Evolutionary conservation across 352 stramenopile genomes (phyloP).

Genomic region (Phytophthora citrophthora): DNA sequence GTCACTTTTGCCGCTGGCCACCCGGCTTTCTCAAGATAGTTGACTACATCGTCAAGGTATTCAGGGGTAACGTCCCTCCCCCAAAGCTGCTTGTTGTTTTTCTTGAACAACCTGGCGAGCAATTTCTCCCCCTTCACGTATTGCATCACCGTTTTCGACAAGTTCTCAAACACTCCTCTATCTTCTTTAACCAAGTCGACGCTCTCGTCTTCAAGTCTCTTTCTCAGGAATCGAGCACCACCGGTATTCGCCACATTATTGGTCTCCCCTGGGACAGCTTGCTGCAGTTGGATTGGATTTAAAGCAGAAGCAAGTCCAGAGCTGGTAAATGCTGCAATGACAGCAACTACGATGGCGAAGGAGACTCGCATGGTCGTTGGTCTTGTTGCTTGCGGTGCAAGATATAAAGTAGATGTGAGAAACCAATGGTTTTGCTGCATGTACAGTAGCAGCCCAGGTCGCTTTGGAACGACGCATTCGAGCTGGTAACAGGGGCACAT

Average conservation of each 20-base stretch:
- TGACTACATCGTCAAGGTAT: not conserved
- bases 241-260: not conserved
- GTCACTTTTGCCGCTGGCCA: not conserved
- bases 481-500: too few species aligned
- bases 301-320: not conserved
- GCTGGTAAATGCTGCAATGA: not conserved
- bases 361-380: not conserved
- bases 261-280: not conserved
- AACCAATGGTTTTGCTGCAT: too few species aligned
- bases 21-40: not conserved
- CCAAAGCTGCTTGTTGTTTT: not conserved
- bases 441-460: too few species aligned
- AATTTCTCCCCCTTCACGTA: not conserved
- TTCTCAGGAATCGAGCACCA: not conserved
- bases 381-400: not conserved
- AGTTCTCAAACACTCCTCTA: not conserved
- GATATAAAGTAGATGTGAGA: not conserved
- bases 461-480: too few species aligned
- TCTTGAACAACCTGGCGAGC: not conserved
- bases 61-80: not conserved
- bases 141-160: not conserved
- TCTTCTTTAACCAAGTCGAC: not conserved
- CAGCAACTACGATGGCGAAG: not conserved
- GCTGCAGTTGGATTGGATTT: not conserved
- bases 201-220: not conserved